Base-by-base conservation (phyloP, 202 grass and related monocot genomes). In the Panicum hallii region DNA sequence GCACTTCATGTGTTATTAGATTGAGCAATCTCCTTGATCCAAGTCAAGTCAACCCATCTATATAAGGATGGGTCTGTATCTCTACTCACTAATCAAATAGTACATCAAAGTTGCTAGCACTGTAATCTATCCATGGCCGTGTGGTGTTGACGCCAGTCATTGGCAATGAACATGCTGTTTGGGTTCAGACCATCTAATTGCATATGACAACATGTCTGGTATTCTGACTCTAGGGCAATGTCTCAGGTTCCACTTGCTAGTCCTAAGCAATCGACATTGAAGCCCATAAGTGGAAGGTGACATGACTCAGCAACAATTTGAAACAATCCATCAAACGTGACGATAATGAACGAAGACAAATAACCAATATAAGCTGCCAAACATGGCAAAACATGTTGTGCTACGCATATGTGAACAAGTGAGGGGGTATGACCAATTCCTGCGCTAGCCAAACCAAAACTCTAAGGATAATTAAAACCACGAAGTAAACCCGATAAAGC, bases 401-500 rank as follows among this genome's bases (percentile, higher is more conserved):
- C 16, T 40, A 66, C 20, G 38, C 38, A 44, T 54, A 67, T 67
- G 19, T n/a, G 38, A 42, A 84, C 13, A n/a, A 36, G 36, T 42
- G 19, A 52, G 12, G n/a, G 16, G 55, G 38, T 15, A 40, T 23
- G 14, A 78, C 68, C 23, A 42, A 79, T 22, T 75, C 48, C 57
- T 80, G 43, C 38, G 43, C 55, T 23, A 46, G 63, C 43, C 72
- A 47, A 80, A 56, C 2, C 11, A 80, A 13, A 65, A 45, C 28
- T 26, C 70, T 1, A 32, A 30, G 64, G 28, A 70, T 9, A 63
- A 55, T 53, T 65, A 6, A 45, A 23, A 53, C 41, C 55, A 38
- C 65, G 16, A 53, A 50, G 2, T 53, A 5, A 87, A 77, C 12
- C 28, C 30, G 34, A 42, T 62, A 82, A 83, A 87, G 30, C 4